Conservation (phyloP, 2,329 filamentous ascomycete genomes). For the Graphium sp. region DNA sequence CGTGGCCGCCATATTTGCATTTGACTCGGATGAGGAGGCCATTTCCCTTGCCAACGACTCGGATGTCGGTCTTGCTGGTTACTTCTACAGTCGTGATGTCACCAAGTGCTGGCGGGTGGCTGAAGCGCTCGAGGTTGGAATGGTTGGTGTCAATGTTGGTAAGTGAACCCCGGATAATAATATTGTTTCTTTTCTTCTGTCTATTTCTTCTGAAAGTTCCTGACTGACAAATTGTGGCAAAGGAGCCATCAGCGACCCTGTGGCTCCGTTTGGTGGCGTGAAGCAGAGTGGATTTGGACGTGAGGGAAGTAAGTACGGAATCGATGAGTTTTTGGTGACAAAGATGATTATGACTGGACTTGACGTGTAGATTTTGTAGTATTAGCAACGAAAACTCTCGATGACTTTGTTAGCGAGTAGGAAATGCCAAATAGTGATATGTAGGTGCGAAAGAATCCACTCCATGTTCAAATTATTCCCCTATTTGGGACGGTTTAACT, state of each 20-base stretch:
- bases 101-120: conserved; percentile 43
- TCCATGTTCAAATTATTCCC: too few species aligned
- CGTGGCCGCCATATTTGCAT: conserved; percentile 77
- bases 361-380: not conserved
- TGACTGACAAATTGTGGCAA: not conserved
- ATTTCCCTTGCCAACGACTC: conserved; percentile 65
- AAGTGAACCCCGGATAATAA: too few species aligned
- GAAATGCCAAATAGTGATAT: too few species aligned
- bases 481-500: too few species aligned
- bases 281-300: conserved; percentile 70
- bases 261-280: conserved; percentile 57
- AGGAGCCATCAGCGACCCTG: conserved; percentile 34
- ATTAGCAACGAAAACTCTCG: not conserved
- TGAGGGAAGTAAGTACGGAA: conserved; percentile 62
- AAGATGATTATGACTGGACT: conserved; percentile 39
- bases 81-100: conserved; percentile 66
- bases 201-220: not conserved
- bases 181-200: too few species aligned
- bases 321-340: conserved; percentile 58
- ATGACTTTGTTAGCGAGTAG: too few species aligned
- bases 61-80: conserved; percentile 80
- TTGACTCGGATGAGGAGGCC: conserved; percentile 78
- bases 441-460: too few species aligned
- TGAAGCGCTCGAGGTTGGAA: conserved; percentile 63
- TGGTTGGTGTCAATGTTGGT: conserved; percentile 75